Evolutionary conservation across 345 rosid species (phyloP), one percentile per base, ranked within the genome.

Genomic region (Chamaenerion angustifolium): DNA sequence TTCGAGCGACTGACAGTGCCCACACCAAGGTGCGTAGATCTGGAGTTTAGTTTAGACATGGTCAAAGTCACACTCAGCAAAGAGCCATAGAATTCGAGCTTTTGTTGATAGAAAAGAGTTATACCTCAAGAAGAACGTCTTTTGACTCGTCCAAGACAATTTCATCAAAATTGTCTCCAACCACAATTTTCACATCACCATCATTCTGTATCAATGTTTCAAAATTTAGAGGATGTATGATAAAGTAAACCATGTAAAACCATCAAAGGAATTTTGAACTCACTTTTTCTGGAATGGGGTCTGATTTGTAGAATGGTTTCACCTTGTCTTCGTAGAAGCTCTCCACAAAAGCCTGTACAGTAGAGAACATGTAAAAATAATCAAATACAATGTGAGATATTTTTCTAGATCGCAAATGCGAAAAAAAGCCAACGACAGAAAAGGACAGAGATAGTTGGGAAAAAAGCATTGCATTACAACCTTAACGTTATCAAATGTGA

Each of bases 1-100:
- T 69, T 92, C 99, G 27, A 92, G 71, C 31, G 96, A 60, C 76
- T 92, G 95, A 71, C 99, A 92, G 72, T 92, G 99, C 52, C 99
- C 99, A 59, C 99, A 92, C 99, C 99, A 88, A 47, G 99, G 95
- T 54, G 99, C 96, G 64, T 92, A 79, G 47, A 92, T 80, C 98
- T 92, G 70, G 58, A 18, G 64, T 49, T 14, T 45, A 55, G 43
- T 31, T 31, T 31, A 51, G 46, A 48, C 15, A 8, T 31, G 16
- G 59, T 19, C 21, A 14, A 19, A 52, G 17, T 60, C 35, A 62
- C 42, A 55, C 27, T 14, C 13, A 43, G 17, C 16, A 37, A 35
- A 55, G 47, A 14, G 54, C 57, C 8, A 58, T 7, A 42, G 25
- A 31, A 31, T 3, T 16, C 15, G 11, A 6, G 19, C 10, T 13